Evolutionary conservation across 106 monocot species (phyloP), one percentile per base, ranked within the genome.

Genomic region (Apostasia ramifera): DNA sequence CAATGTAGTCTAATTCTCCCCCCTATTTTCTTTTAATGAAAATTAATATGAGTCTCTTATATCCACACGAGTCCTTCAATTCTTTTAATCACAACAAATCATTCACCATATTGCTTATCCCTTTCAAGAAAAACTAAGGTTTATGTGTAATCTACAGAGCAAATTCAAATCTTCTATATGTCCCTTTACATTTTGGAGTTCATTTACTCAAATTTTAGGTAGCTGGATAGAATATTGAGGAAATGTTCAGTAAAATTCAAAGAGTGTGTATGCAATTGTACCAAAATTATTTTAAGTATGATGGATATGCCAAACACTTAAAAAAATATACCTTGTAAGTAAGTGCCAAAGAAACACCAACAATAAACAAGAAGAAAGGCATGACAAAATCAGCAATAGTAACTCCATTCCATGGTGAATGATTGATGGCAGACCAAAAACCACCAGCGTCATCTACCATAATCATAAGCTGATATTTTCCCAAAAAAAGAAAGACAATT

Each of bases 341-440:
- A 71, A 98, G 77, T 40, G 77, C 79, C 70, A 92, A 68, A 1
- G 97, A 65, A 45, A 92, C 92, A 52, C 97, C 97, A 73, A 92
- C 97, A 45, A 98, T 92, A 71, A 92, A 98, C 55, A 98, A 75
- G 81, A 98, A 98, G 77, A 92, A 92, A 37, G 97, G 97, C 89
- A 98, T 92, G 59, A 98, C 97, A 62, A 98, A 98, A 71, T 98
- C 97, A 13, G 92, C 97, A 2, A 98, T 65, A 2, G 78, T 92
- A 12, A 90, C 83, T 49, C 89, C 92, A 70, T 98, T 57, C 97
- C 97, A 98, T 37, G 97, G 97, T 13, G 97, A 98, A 74, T 98
- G 97, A 67, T 83, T 90, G 51, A 98, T 89, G 4, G 83, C 58
- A 46, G 97, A 85, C 66, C 87, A 44, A 66, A 92, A 47, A 64